Conservation (phyloP, 2,329 filamentous ascomycete genomes). For the Aspergillus uvarum region DNA sequence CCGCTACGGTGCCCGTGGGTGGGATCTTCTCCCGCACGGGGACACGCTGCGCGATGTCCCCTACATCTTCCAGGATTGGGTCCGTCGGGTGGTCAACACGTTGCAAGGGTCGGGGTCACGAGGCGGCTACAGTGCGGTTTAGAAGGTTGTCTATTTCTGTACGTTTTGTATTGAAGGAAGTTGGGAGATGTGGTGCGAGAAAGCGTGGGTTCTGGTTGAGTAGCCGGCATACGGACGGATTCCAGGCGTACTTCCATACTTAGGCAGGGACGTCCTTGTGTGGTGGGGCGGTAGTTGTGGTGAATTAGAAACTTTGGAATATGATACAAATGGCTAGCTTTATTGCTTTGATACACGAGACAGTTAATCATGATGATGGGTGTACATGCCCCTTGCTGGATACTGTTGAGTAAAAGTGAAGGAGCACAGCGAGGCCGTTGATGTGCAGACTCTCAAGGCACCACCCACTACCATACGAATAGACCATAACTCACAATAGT, state of each 20-base stretch:
- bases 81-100: constrained; percentile 74
- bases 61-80: constrained; percentile 88
- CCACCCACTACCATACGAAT: too few relatives aligned
- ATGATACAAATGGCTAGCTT: background rate
- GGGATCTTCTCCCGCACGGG: constrained; percentile 90
- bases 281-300: background rate
- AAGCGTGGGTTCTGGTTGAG: too few relatives aligned
- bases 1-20: constrained; percentile 89
- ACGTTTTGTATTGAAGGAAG: background rate
- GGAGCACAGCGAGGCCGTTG: too few relatives aligned
- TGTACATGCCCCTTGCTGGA: too few relatives aligned
- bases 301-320: background rate
- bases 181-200: too few relatives aligned
- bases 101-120: constrained; percentile 80
- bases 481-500: too few relatives aligned
- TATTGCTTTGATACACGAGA: background rate
- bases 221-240: too few relatives aligned
- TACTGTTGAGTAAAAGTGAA: too few relatives aligned
- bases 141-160: constrained; percentile 25
- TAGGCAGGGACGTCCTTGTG: background rate
- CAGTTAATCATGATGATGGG: background rate
- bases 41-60: constrained; percentile 90
- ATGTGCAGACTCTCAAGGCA: too few relatives aligned
- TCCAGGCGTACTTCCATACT: too few relatives aligned
- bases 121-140: constrained; percentile 94